These are phyloP conservation scores for Solanum chmielewskii DNA, from an alignment of 257 asterid species.

Conservation along the genomic window DNA sequence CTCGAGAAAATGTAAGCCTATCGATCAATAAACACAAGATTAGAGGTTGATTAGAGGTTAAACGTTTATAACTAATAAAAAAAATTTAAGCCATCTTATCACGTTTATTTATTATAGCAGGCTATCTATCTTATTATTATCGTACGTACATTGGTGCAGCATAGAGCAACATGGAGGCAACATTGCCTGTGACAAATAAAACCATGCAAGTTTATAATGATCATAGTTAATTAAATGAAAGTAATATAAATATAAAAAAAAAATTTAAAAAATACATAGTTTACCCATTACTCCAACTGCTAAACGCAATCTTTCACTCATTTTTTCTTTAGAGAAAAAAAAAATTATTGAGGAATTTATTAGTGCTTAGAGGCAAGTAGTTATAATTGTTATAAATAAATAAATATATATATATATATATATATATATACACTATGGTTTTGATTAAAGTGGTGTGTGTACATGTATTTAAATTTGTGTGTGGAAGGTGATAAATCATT, in stretches of 20 bases:
- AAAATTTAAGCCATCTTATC: too few relatives aligned
- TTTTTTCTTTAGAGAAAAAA: conserved; percentile 8
- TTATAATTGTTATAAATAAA: conserved; percentile 1
- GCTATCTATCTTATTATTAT: not conserved
- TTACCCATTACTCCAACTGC: conserved; percentile 66
- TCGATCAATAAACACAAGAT: not conserved
- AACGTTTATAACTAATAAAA: too few relatives aligned
- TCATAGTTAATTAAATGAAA: not conserved
- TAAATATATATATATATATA: not conserved
- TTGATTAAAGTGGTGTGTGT: not conserved
- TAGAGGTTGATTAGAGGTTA: too few relatives aligned
- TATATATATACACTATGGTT: not conserved
- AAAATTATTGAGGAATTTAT: not conserved
- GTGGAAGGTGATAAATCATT: conserved; percentile 9
- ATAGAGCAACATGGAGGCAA: conserved; percentile 54
- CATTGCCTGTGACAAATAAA: conserved; percentile 48
- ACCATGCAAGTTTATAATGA: not conserved
- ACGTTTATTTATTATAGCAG: not conserved
- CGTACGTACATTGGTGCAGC: conserved; percentile 49
- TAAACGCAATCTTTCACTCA: conserved; percentile 59
- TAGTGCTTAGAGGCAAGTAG: not conserved
- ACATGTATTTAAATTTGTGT: conserved; percentile 19
- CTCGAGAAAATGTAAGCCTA: conserved; percentile 52
- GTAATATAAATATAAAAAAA: not conserved
- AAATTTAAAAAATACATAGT: not conserved